A percentile compares a stretch with the other conserved stretches of the same genome.
phyloP scores from a whole-genome alignment of 805 yeast genomes.

The Teunomyces barrocoloradensis region DNA sequence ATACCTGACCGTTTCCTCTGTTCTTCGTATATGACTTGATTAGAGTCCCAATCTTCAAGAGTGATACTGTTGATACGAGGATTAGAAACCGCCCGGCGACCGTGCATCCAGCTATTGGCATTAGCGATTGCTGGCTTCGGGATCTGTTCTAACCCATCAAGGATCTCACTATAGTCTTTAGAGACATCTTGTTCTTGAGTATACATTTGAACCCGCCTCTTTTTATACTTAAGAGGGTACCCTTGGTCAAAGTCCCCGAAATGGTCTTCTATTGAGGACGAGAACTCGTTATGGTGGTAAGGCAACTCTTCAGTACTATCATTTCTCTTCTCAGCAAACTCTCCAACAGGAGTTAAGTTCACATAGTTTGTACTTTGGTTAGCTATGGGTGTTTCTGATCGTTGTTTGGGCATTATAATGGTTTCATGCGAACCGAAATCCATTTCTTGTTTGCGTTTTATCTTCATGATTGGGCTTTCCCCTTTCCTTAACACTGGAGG shows the following conservation, averaged over 20 bases:
- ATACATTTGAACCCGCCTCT: constrained; percentile 7
- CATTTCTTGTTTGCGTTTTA: constrained; percentile 17
- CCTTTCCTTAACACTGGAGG: constrained; percentile 34
- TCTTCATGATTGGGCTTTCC: constrained; percentile 29
- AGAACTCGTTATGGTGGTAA: constrained; percentile 16
- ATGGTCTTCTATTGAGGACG: constrained; percentile 11
- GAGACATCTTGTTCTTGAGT: not conserved
- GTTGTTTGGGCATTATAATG: not conserved
- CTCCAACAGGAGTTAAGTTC: constrained; percentile 11
- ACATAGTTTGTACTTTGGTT: too few relatives aligned
- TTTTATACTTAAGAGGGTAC: constrained; percentile 3
- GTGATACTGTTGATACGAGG: constrained; percentile 19
- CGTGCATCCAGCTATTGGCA: constrained; percentile 6
- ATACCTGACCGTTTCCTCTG: constrained; percentile 21
- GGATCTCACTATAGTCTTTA: not conserved
- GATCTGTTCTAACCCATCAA: constrained; percentile 27
- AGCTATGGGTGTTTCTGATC: not conserved
- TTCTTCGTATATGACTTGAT: constrained; percentile 22
- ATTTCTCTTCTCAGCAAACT: not conserved
- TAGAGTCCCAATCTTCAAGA: constrained; percentile 32
- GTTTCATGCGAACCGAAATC: not conserved
- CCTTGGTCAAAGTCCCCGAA: constrained; percentile 27
- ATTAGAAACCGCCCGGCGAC: constrained; percentile 2
- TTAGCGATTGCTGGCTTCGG: constrained; percentile 14
- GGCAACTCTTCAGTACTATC: constrained; percentile 7